phyloP scores from a whole-genome alignment of 495 filamentous ascomycete species.

The Penicillium desertorum region DNA sequence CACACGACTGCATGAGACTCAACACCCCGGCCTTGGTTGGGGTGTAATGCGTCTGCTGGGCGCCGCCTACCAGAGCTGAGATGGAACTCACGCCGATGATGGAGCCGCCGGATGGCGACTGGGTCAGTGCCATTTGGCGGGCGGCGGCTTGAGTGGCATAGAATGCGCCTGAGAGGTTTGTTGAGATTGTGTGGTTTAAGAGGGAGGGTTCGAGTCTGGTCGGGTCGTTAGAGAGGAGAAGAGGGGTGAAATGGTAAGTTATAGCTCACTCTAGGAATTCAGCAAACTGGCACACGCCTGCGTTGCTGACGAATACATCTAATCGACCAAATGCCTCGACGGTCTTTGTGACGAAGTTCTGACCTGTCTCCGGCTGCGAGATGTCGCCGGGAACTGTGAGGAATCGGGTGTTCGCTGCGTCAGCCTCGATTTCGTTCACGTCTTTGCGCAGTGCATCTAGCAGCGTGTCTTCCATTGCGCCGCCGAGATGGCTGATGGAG shows the following conservation, averaged over 20 bases:
- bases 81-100: constrained; percentile 88
- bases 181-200: constrained; percentile 63
- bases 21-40: constrained; percentile 87
- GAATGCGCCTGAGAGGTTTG: constrained; percentile 85
- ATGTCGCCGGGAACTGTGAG: constrained; percentile 66
- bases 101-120: constrained; percentile 63
- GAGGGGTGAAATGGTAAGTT: neutral
- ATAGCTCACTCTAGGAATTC: constrained; percentile 67
- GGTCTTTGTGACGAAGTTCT: constrained; percentile 54
- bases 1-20: constrained; percentile 81
- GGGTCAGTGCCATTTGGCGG: constrained; percentile 66
- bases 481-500: constrained; percentile 67
- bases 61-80: constrained; percentile 80
- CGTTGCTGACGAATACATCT: constrained; percentile 86
- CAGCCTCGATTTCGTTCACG: constrained; percentile 45
- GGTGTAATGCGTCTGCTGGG: constrained; percentile 80
- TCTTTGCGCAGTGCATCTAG: constrained; percentile 55
- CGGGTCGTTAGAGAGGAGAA: neutral
- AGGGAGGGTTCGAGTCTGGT: constrained; percentile 57
- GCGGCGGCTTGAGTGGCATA: constrained; percentile 82
- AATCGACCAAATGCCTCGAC: constrained; percentile 60
- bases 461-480: constrained; percentile 51
- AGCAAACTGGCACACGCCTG: constrained; percentile 80
- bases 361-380: constrained; percentile 61
- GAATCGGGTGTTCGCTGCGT: constrained; percentile 46